Base-by-base conservation (phyloP, 148 eudicot species). In the Pharnaceum exiguum region DNA sequence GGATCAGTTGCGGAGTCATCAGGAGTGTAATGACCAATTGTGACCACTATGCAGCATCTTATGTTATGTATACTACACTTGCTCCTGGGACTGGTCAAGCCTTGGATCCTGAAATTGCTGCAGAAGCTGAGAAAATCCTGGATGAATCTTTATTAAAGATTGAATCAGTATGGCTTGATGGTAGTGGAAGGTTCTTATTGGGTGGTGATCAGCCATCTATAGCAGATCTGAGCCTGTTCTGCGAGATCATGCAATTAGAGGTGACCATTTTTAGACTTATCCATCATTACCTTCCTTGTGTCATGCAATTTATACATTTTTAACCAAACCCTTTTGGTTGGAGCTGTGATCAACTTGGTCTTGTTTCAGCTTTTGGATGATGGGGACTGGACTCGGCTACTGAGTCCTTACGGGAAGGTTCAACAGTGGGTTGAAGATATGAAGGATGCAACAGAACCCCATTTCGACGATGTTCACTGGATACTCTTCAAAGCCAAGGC, bases 221-320 rank as follows among this genome's bases (percentile, higher is more conserved):
- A 49, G 97, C 93, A 32, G 95, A 90, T 70, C 78, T 90, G 43
- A 60, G 74, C 68, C 77, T 90, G 22, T 89, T 77, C 9, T 84
- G 80, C 37, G 95, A 87, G 74, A 74, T 90, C 62, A 84, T 87
- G 95, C 79, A 82, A 69, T 82, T 90, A 32, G 81, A 90, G 84
- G 74, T 70, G 51, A 15, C 51, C 7, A 6, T 35, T 23, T 18
- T n/a, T 17, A 23, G 8, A 33, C 29, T 57, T 12, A 6, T 35
- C 8, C 12, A 12, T 35, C 7, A 6, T 35, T 35, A 7, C 12
- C 7, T 35, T 35, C 38, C 7, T 7, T 35, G 12, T 35, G 12
- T 35, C 38, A 35, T n/a, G n/a, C n/a, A n/a, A n/a, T n/a, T n/a
- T n/a, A n/a, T n/a, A n/a, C n/a, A n/a, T n/a, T n/a, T n/a, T n/a